A percentile compares a stretch with the other conserved stretches of the same genome.
Conservation (phyloP, 768 basidiomycete genomes). For the Rhizopogon salebrosus region DNA sequence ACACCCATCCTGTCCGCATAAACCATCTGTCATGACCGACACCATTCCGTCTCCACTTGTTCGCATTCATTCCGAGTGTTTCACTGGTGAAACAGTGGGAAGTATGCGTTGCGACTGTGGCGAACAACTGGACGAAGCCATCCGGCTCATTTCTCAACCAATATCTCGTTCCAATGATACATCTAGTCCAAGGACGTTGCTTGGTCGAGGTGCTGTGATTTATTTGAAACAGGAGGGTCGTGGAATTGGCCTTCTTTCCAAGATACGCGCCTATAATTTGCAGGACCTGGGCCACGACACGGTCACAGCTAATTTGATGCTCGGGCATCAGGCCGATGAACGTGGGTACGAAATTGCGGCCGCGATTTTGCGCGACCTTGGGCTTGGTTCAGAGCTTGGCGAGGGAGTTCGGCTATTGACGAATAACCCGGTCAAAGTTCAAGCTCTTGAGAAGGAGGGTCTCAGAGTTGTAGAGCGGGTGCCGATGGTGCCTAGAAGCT, state of each 20-base stretch:
- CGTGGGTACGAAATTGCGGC: slow-evolving; percentile 89
- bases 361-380: slow-evolving; percentile 85
- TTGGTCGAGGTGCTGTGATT: slow-evolving; percentile 87
- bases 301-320: slow-evolving; percentile 93
- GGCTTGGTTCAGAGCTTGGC: slow-evolving; percentile 52
- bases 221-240: slow-evolving; percentile 98
- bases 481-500: slow-evolving; percentile 91
- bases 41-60: slow-evolving; percentile 73
- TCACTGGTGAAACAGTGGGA: slow-evolving; percentile 96
- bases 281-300: slow-evolving; percentile 98
- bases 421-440: slow-evolving; percentile 97
- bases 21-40: slow-evolving; percentile 13
- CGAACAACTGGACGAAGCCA: slow-evolving; percentile 97
- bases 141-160: slow-evolving; percentile 78
- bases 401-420: slow-evolving; percentile 79
- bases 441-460: slow-evolving; percentile 80
- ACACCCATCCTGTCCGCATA: slow-evolving; percentile 32
- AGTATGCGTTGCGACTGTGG: slow-evolving; percentile 99
- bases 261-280: slow-evolving; percentile 95
- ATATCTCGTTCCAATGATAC: slow-evolving; percentile 36
- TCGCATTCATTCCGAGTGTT: slow-evolving; percentile 97
- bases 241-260: slow-evolving; percentile 92
- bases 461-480: slow-evolving; percentile 78
- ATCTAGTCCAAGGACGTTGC: slow-evolving; percentile 39
- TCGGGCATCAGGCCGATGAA: slow-evolving; percentile 93